Evolutionary conservation across 805 yeast species (phyloP).

Genomic region (Saccharomycopsis sp.): DNA sequence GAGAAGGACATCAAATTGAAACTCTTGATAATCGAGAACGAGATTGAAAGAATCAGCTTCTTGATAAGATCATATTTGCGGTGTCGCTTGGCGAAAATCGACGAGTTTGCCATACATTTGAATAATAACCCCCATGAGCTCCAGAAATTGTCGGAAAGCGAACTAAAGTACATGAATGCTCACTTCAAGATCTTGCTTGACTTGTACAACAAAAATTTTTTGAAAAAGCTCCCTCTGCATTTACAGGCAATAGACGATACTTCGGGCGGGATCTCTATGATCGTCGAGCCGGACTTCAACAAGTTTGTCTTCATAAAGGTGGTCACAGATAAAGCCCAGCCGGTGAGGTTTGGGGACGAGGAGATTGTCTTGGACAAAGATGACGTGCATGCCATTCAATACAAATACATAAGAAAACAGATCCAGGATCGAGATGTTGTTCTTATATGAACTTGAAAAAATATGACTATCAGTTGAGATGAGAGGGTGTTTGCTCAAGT

Average conservation of each 20-base stretch:
- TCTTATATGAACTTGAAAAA: constrained; percentile 5
- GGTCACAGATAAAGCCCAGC: constrained; percentile 9
- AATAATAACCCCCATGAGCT: constrained; percentile 32
- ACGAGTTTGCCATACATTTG: constrained; percentile 56
- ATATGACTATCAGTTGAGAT: not conserved
- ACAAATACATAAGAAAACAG: constrained; percentile 17
- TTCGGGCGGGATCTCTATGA: constrained; percentile 63
- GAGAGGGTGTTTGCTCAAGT: constrained; percentile 1
- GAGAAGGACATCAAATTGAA: constrained; percentile 68
- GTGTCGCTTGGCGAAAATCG: constrained; percentile 69
- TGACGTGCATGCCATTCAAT: constrained; percentile 20
- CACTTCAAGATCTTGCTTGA: constrained; percentile 61
- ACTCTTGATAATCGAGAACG: constrained; percentile 82
- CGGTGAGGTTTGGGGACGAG: constrained; percentile 18
- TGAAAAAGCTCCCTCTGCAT: constrained; percentile 58
- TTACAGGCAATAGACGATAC: constrained; percentile 73
- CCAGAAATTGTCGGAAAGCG: constrained; percentile 48
- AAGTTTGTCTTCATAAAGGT: constrained; percentile 62
- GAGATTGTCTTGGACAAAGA: constrained; percentile 19
- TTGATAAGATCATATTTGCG: constrained; percentile 76
- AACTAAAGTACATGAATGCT: constrained; percentile 55
- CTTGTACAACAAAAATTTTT: constrained; percentile 60
- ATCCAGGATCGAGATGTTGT: constrained; percentile 17
- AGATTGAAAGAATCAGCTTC: constrained; percentile 80
- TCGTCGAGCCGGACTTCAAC: constrained; percentile 69